phyloP scores from a whole-genome alignment of 129 eudicot genomes.

The Pittosporum tobira region DNA sequence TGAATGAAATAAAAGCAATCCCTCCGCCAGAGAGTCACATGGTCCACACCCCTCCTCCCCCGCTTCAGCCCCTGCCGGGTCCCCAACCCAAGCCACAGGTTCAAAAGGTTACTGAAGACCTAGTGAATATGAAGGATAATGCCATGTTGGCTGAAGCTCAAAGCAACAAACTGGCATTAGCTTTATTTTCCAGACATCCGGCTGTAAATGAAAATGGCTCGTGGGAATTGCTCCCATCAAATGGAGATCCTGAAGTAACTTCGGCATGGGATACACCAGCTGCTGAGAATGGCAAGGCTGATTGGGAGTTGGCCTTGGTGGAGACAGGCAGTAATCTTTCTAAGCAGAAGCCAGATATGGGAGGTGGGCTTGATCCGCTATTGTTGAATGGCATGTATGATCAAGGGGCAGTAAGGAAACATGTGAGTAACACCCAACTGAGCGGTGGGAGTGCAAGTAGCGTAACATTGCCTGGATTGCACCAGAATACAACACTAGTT shows the following conservation, averaged over 20 bases:
- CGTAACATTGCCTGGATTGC: conserved; percentile 36
- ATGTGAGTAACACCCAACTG: conserved; percentile 27
- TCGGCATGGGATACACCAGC: conserved; percentile 49
- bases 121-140: conserved; percentile 50
- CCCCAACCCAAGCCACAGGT: conserved; percentile 24
- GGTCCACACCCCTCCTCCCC: too few relatives aligned
- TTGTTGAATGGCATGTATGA: conserved; percentile 58
- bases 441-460: conserved; percentile 55
- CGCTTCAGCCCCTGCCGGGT: conserved; percentile 16
- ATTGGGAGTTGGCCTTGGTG: conserved; percentile 61
- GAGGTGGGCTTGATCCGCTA: conserved; percentile 57
- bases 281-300: conserved; percentile 42
- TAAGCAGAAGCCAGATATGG: conserved; percentile 39
- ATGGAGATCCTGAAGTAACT: conserved; percentile 32
- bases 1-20: conserved; percentile 47
- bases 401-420: conserved; percentile 54
- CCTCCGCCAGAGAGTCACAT: conserved; percentile 35
- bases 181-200: conserved; percentile 50
- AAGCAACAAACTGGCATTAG: conserved; percentile 43
- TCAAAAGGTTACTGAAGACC: conserved; percentile 27
- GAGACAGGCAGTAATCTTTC: conserved; percentile 50
- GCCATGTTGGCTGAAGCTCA: conserved; percentile 39
- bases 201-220: conserved; percentile 23
- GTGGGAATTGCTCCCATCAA: conserved; percentile 42
- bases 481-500: conserved; percentile 32